phyloP scores from a whole-genome alignment of 768 basidiomycete genomes.

The Pilatotrama ljubarskyi region DNA sequence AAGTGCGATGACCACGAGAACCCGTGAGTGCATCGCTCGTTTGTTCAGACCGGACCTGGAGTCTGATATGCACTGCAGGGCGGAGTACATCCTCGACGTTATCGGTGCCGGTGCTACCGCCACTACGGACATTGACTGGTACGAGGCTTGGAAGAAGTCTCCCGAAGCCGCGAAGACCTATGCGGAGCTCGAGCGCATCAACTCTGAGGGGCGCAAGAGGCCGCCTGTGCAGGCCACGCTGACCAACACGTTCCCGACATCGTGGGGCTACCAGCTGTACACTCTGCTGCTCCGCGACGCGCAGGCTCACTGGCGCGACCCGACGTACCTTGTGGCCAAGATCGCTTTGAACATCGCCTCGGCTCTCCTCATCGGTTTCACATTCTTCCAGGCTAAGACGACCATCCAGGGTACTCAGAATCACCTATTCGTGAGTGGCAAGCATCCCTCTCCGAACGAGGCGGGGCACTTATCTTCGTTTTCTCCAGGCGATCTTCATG shows the following conservation, averaged over 20 bases:
- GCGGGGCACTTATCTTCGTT: background rate
- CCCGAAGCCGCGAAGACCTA: slow-evolving; percentile 39
- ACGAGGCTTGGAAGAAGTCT: slow-evolving; percentile 47
- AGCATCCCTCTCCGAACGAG: background rate
- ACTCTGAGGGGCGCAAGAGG: slow-evolving; percentile 37
- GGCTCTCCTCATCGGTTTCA: slow-evolving; percentile 44
- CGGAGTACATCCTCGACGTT: slow-evolving; percentile 50
- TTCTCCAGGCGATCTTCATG: slow-evolving; percentile 36
- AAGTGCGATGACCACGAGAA: slow-evolving; percentile 68
- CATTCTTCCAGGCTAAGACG: slow-evolving; percentile 40
- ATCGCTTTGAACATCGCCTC: slow-evolving; percentile 35
- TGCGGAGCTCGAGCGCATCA: slow-evolving; percentile 45
- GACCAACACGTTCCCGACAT: slow-evolving; percentile 37
- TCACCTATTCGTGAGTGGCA: slow-evolving; percentile 41
- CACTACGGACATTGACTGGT: slow-evolving; percentile 47
- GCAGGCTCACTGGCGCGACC: slow-evolving; percentile 41
- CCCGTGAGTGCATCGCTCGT: slow-evolving; percentile 40
- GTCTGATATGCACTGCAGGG: slow-evolving; percentile 28
- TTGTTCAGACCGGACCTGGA: too few relatives aligned
- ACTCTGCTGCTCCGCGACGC: slow-evolving; percentile 35
- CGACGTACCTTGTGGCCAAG: slow-evolving; percentile 42
- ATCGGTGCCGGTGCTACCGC: slow-evolving; percentile 60
- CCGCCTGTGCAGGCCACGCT: slow-evolving; percentile 26
- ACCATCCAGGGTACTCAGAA: slow-evolving; percentile 43
- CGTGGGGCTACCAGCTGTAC: slow-evolving; percentile 40